phyloP scores from a whole-genome alignment of 352 stramenopile genomes.

The Globisporangium ultimum region DNA sequence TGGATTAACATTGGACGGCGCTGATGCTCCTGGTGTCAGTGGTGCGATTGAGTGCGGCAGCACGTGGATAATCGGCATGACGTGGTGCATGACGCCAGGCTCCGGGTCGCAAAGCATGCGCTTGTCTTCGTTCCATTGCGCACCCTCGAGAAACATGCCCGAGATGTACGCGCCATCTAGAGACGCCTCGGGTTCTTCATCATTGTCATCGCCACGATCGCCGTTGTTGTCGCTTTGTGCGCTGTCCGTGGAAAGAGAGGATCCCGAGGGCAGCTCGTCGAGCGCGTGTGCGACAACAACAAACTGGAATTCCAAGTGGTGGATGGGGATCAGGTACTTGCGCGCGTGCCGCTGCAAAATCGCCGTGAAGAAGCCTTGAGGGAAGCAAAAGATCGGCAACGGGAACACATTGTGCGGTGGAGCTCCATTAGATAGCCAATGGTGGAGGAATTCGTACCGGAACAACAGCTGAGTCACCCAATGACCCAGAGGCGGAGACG shows the following conservation, averaged over 20 bases:
- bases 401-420: constrained; percentile 37
- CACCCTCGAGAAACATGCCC: constrained; percentile 67
- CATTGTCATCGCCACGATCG: not conserved
- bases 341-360: constrained; percentile 71
- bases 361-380: constrained; percentile 75
- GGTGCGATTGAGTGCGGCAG: constrained; percentile 37
- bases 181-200: constrained; percentile 14
- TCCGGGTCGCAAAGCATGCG: constrained; percentile 46
- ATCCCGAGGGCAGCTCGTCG: constrained; percentile 3
- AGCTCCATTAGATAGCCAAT: constrained; percentile 34
- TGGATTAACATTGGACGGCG: not conserved
- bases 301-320: constrained; percentile 78
- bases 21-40: not conserved
- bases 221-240: constrained; percentile 10
- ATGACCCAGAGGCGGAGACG: constrained; percentile 23
- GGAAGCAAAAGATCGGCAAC: constrained; percentile 68
- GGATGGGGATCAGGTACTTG: constrained; percentile 64
- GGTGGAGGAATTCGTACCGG: constrained; percentile 52
- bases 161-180: constrained; percentile 54
- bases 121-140: constrained; percentile 52
- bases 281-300: constrained; percentile 46
- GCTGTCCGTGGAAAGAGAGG: not conserved
- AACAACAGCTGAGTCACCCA: constrained; percentile 61
- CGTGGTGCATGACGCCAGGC: constrained; percentile 58
- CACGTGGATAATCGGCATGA: constrained; percentile 88